phyloP scores from a whole-genome alignment of 2,329 filamentous ascomycete species.

The Penicillium vulpinum region DNA sequence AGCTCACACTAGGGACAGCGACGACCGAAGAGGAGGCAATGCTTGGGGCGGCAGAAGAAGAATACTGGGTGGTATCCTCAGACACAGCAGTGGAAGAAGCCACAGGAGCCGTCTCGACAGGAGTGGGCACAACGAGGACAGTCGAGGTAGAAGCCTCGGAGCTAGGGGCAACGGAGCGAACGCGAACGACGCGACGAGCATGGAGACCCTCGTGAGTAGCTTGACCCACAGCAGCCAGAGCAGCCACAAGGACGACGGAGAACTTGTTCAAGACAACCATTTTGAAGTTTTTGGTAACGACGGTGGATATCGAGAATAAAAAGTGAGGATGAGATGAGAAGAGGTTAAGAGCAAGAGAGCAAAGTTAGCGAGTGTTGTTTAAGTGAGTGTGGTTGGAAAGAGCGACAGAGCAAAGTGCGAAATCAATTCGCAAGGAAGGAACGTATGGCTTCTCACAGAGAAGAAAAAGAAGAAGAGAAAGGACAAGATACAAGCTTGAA shows the following conservation, averaged over 20 bases:
- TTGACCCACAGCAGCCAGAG: constrained; percentile 37
- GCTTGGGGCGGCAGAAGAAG: constrained; percentile 2
- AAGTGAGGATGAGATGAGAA: constrained; percentile 11
- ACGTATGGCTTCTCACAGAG: constrained; percentile 15
- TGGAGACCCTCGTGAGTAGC: constrained; percentile 32
- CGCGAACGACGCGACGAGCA: constrained; percentile 25
- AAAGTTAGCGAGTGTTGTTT: not conserved
- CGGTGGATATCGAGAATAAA: constrained; percentile 1
- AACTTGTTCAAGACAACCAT: constrained; percentile 42
- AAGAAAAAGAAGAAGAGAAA: constrained; percentile 16
- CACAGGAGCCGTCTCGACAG: not conserved
- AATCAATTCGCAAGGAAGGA: constrained; percentile 39
- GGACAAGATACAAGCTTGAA: constrained; percentile 9
- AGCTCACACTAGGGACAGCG: not conserved
- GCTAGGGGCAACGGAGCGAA: constrained; percentile 16
- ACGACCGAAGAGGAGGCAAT: constrained; percentile 7
- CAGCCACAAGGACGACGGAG: constrained; percentile 37
- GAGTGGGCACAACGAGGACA: constrained; percentile 24
- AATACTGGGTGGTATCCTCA: constrained; percentile 5
- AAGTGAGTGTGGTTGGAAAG: constrained; percentile 4
- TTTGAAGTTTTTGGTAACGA: constrained; percentile 16
- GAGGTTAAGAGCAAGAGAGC: not conserved
- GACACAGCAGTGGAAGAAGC: constrained; percentile 4
- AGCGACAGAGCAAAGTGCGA: constrained; percentile 24
- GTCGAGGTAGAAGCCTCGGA: constrained; percentile 18